Base-by-base conservation (phyloP, 2,329 filamentous ascomycete species). In the Chaetomiaceae sp. region DNA sequence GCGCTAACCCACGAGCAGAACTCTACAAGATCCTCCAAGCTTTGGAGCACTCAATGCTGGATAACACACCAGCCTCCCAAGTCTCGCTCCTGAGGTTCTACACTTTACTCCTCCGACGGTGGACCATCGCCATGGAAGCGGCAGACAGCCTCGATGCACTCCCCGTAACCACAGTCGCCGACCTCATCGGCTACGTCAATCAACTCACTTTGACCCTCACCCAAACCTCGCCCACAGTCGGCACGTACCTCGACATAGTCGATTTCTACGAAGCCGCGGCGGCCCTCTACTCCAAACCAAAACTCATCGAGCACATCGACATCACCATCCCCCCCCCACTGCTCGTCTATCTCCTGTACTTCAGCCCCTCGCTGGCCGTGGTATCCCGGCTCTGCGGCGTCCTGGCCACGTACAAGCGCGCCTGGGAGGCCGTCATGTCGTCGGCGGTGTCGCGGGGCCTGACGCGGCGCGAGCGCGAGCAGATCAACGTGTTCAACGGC, bases 401-500 rank as follows among this genome's bases (percentile, higher is more conserved):
- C 23, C 75, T 95, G 25, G 83, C 86, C 2, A 72, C 71, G 39
- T 92, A 91, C 72, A 94, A 94, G 68, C 76, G 76, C 22, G 82
- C 85, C 0, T 89, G 92, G 63, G 88, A 92, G 65, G 69, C 72
- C 23, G 82, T 84, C 53, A 81, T 81, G 72, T 61, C 72, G 51
- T 47, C 56, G 67, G 11, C 64, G 58, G 52, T 63, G 56, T 44
- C 53, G 12, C 53, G 60, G 27, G 58, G 59, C 17, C 60, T 67
- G 6, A 66, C 68, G 17, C 67, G 72, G 11, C 86, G 85, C 57
- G 75, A 82, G 25, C 75, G 80, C 38, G 71, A 75, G 29, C 81
- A 86, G 52, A 80, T 90, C 37, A 81, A 83, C 59, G 72, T 79
- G 22, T 91, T 94, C 72, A 95, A 95, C 66, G 86, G 86, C 20